Evolutionary conservation across 2,329 filamentous ascomycete genomes (phyloP), one percentile per base, ranked within the genome.

Genomic region (Venturia carpophila): DNA sequence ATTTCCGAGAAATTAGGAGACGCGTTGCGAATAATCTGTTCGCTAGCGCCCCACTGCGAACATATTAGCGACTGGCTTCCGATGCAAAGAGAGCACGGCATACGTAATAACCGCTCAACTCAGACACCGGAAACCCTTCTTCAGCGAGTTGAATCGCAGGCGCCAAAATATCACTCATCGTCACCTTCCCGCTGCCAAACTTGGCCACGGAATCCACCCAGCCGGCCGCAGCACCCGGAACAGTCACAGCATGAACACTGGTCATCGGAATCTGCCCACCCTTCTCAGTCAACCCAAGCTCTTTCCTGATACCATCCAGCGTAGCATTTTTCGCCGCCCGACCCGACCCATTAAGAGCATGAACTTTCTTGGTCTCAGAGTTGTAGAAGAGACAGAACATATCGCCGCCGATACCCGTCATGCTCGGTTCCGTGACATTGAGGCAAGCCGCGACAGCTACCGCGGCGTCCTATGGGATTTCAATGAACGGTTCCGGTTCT

Each of bases 351-450:
- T 99, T 99, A 75, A 97, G 79, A 11, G 92, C 90, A 64, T 87
- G 88, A 10, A 97, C 88, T 68, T 89, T 89, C 73, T 89, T 89
- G 0, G 87, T 90, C 70, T 88, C 84, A 52, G 91, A 91, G 73
- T 95, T 85, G 79, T 93, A 97, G 81, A 86, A 97, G 43, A 97
- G 84, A 75, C 92, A 92, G 78, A 97, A 99, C 87, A 96, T 92
- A 77, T 99, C 94, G 68, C 94, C 94, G 66, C 94, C 94, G 67
- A 99, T 97, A 49, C 94, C 94, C 0, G 94, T 97, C 6, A 90
- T 94, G 66, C 87, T 87, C 9, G 94, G 94, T 74, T 99, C 94
- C 0, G 93, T 96, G 73, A 97, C 84, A 77, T 97, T 97, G 65
- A 99, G 81, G 5, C 87, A 92, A 41, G 94, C 94, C 56, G 94